Conservation (phyloP, 129 eudicot genomes). For the Helianthus tuberosus region DNA sequence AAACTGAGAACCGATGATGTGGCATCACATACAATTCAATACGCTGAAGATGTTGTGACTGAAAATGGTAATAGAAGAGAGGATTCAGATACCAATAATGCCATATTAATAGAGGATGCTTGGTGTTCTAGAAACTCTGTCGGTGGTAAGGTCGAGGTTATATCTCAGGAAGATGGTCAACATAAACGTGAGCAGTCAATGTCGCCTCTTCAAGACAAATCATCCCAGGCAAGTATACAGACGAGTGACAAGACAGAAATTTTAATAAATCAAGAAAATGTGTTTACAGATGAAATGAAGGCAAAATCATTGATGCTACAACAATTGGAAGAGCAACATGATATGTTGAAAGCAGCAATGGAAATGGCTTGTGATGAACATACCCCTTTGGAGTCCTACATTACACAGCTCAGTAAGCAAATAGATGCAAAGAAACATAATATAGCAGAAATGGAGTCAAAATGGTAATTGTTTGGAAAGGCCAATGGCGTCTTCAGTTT, state of each 20-base stretch:
- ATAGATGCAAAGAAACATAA: slow-evolving; percentile 49
- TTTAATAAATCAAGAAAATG: slow-evolving; percentile 30
- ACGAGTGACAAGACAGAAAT: slow-evolving; percentile 8
- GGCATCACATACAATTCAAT: slow-evolving; percentile 26
- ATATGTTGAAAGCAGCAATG: slow-evolving; percentile 52
- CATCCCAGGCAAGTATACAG: slow-evolving; percentile 52
- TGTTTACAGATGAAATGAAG: slow-evolving; percentile 25
- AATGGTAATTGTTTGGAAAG: slow-evolving; percentile 43
- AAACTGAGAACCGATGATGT: slow-evolving; percentile 27
- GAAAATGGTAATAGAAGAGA: not conserved
- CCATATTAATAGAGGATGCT: not conserved
- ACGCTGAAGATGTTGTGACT: slow-evolving; percentile 18
- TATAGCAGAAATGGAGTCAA: slow-evolving; percentile 50
- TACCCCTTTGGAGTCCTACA: slow-evolving; percentile 39
- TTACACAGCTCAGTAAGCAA: slow-evolving; percentile 44
- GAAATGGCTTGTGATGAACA: slow-evolving; percentile 58
- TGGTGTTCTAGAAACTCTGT: too few species aligned
- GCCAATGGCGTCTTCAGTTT: not conserved
- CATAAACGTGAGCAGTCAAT: slow-evolving; percentile 27
- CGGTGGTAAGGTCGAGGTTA: too few species aligned
- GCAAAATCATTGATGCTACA: slow-evolving; percentile 36
- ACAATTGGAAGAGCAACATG: slow-evolving; percentile 46
- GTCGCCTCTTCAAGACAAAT: slow-evolving; percentile 20
- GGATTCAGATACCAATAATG: not conserved
- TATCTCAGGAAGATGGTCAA: slow-evolving; percentile 18